These are phyloP conservation scores for Fusarium coicis DNA, from an alignment of 2,329 filamentous ascomycete genomes.

Conservation along the genomic window DNA sequence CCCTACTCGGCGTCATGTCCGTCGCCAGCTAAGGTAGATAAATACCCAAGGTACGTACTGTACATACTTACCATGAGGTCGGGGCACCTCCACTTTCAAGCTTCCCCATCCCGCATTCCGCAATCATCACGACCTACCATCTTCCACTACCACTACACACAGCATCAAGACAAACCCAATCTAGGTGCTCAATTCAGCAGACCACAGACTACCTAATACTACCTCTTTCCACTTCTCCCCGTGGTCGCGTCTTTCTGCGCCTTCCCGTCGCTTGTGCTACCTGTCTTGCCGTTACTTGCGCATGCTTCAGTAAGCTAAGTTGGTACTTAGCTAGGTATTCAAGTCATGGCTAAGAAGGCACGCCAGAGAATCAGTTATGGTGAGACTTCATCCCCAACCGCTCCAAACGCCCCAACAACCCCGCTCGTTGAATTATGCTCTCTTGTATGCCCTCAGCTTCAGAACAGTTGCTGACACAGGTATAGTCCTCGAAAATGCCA, in stretches of 20 bases:
- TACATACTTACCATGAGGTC: conserved; percentile 2
- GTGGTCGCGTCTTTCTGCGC: conserved; percentile 24
- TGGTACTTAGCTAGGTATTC: conserved; percentile 10
- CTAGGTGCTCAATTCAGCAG: conserved; percentile 8
- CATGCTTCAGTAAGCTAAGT: conserved; percentile 19
- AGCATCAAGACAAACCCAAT: background rate
- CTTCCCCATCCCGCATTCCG: conserved; percentile 39
- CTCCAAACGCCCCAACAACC: background rate
- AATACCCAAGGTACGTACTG: background rate
- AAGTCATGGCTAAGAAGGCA: conserved; percentile 72
- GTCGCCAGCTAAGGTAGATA: background rate
- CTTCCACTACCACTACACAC: conserved; percentile 16
- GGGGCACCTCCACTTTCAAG: conserved; percentile 38
- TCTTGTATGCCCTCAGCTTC: background rate
- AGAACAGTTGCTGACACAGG: conserved; percentile 7
- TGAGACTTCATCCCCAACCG: conserved; percentile 50
- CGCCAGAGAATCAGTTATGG: conserved; percentile 78
- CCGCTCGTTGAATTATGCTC: background rate
- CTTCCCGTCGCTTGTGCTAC: conserved; percentile 31
- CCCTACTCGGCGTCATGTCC: conserved; percentile 14
- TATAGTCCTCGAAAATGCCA: conserved; percentile 68
- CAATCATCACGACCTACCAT: conserved; percentile 37
- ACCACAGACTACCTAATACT: background rate
- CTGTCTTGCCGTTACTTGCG: conserved; percentile 21
- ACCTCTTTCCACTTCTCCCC: background rate